Percentiles rank a stretch among this genome's conserved stretches.
These are phyloP conservation scores for Talaromyces sp. DNA, from an alignment of 2,329 filamentous ascomycete species.

Conservation along the genomic window DNA sequence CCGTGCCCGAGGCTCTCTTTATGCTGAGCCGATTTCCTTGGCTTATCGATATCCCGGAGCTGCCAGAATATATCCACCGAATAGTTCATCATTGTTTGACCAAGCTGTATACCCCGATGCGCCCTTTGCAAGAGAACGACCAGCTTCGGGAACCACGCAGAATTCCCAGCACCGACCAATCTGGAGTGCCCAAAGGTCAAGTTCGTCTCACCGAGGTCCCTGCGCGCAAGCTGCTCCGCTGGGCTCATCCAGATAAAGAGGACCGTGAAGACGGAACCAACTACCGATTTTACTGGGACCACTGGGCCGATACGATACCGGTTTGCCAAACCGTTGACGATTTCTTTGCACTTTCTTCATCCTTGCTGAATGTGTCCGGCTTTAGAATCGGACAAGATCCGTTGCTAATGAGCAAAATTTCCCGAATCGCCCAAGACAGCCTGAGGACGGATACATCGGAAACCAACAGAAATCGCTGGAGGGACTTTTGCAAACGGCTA, in stretches of 20 bases:
- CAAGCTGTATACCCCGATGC: slow-evolving; percentile 59
- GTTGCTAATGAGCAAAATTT: slow-evolving; percentile 70
- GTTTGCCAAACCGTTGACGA: slow-evolving; percentile 88
- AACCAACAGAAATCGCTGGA: slow-evolving; percentile 71
- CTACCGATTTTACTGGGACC: slow-evolving; percentile 95
- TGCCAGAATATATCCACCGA: slow-evolving; percentile 76
- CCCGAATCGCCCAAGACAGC: slow-evolving; percentile 77
- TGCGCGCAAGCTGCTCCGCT: slow-evolving; percentile 66
- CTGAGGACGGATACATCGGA: slow-evolving; percentile 64
- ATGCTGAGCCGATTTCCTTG: slow-evolving; percentile 89
- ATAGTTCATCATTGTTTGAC: slow-evolving; percentile 76
- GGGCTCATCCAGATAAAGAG: slow-evolving; percentile 75
- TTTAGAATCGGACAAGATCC: slow-evolving; percentile 85
- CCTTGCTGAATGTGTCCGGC: slow-evolving; percentile 78
- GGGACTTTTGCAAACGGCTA: slow-evolving; percentile 73
- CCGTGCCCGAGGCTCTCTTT: slow-evolving; percentile 86
- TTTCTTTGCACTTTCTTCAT: slow-evolving; percentile 78
- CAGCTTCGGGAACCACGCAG: slow-evolving; percentile 46
- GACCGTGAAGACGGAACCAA: slow-evolving; percentile 68
- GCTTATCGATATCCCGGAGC: slow-evolving; percentile 77
- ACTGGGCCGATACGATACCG: slow-evolving; percentile 91
- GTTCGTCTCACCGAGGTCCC: slow-evolving; percentile 57
- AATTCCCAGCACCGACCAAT: slow-evolving; percentile 57
- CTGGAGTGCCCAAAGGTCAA: slow-evolving; percentile 62
- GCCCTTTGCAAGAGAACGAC: slow-evolving; percentile 40